Conservation (phyloP, 306 rosid species). For the Pterocarpus macrocarpus region DNA sequence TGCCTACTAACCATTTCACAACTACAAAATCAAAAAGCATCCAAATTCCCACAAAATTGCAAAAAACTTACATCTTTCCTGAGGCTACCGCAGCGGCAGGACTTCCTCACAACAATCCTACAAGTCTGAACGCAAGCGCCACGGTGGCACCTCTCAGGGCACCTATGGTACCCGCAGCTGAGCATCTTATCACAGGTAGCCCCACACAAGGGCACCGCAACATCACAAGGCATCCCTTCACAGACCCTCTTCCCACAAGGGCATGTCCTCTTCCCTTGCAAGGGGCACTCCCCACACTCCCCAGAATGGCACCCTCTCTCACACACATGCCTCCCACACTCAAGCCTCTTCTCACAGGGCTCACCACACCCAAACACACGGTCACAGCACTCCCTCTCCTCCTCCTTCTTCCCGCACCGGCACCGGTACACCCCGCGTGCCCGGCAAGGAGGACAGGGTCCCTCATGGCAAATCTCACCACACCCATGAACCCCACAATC, state of each 20-base stretch:
- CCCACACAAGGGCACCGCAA: slow-evolving; percentile 74
- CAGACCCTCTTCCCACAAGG: slow-evolving; percentile 86
- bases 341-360: slow-evolving; percentile 68
- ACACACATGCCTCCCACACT: slow-evolving; percentile 86
- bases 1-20: slow-evolving; percentile 26
- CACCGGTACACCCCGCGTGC: slow-evolving; percentile 58
- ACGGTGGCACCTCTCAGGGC: slow-evolving; percentile 93
- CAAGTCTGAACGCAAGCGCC: slow-evolving; percentile 82
- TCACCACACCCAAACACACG: slow-evolving; percentile 68
- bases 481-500: slow-evolving; percentile 76
- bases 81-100: slow-evolving; percentile 88
- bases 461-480: slow-evolving; percentile 73
- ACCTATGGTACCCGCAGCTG: slow-evolving; percentile 77
- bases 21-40: slow-evolving; percentile 35
- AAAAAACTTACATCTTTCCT: slow-evolving; percentile 78
- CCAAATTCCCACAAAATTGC: background rate
- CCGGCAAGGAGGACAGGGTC: slow-evolving; percentile 73
- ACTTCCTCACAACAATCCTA: slow-evolving; percentile 77
- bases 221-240: slow-evolving; percentile 89
- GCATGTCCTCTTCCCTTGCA: slow-evolving; percentile 84
- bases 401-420: slow-evolving; percentile 75
- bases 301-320: slow-evolving; percentile 80
- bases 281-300: slow-evolving; percentile 83
- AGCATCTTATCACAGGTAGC: slow-evolving; percentile 81
- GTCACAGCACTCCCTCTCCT: slow-evolving; percentile 81